phyloP scores from a whole-genome alignment of 106 monocot genomes.

The Dioscorea zingiberensis region DNA sequence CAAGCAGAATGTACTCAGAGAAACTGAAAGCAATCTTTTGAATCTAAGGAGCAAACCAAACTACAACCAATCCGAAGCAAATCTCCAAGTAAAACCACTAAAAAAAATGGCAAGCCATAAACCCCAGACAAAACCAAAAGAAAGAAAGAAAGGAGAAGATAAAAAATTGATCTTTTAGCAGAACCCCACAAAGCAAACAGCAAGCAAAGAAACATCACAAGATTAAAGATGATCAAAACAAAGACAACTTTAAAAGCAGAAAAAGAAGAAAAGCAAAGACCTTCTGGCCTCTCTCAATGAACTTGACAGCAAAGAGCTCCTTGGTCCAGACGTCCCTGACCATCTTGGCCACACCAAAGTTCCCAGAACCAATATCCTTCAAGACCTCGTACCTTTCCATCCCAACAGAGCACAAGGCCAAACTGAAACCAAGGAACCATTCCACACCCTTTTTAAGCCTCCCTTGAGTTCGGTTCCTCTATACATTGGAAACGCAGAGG shows the following conservation, averaged over 20 bases:
- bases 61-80: neutral
- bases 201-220: neutral
- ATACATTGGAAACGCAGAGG: too few species aligned
- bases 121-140: neutral
- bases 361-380: slow-evolving; percentile 38
- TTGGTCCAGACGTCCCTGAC: slow-evolving; percentile 24
- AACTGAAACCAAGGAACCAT: too few species aligned
- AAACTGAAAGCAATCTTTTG: too few species aligned
- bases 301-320: slow-evolving; percentile 37
- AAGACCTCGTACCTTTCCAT: slow-evolving; percentile 38
- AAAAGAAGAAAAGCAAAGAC: slow-evolving; percentile 4
- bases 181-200: neutral
- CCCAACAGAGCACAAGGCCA: too few species aligned
- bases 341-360: slow-evolving; percentile 42
- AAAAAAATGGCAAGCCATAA: neutral
- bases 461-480: too few species aligned
- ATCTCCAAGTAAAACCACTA: neutral
- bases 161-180: slow-evolving; percentile 6
- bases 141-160: neutral
- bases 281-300: slow-evolving; percentile 41
- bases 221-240: neutral
- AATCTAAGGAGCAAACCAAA: neutral
- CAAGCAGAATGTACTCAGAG: too few species aligned
- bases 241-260: neutral
- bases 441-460: too few species aligned